A percentile compares a stretch with the other conserved stretches of the same genome.
These are phyloP conservation scores for Scutellaria minor DNA, from an alignment of 257 asterid genomes.

Conservation along the genomic window DNA sequence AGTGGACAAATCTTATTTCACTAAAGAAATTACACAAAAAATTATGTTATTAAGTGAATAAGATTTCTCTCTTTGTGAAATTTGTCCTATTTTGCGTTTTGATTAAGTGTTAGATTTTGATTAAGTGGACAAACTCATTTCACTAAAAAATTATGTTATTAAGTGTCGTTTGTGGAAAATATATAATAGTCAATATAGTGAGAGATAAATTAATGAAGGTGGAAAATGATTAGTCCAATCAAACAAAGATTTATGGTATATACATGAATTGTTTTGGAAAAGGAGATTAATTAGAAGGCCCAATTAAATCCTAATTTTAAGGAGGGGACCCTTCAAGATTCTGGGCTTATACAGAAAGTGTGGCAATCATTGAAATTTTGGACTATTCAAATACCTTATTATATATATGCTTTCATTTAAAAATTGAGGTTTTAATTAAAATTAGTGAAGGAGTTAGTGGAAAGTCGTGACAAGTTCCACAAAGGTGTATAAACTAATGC, in stretches of 20 bases:
- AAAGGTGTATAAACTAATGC: conserved; percentile 39
- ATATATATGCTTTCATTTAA: conserved; percentile 16
- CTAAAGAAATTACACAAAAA: no score
- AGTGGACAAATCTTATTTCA: no score
- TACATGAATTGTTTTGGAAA: conserved; percentile 8
- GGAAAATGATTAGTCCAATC: conserved; percentile 38
- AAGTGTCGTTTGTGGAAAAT: conserved; percentile 34
- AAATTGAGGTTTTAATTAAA: conserved; percentile 5
- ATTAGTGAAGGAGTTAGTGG: conserved; percentile 46
- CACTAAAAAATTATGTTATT: conserved; percentile 19
- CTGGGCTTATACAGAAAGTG: conserved; percentile 37
- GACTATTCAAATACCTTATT: conserved; percentile 33
- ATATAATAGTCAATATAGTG: background rate
- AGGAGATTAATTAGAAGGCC: conserved; percentile 11
- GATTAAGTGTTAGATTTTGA: conserved; percentile 5
- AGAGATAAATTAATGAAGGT: conserved; percentile 26
- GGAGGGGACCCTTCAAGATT: conserved; percentile 43
- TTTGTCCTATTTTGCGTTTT: conserved; percentile 28
- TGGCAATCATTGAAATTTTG: conserved; percentile 44
- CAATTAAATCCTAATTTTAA: conserved; percentile 25
- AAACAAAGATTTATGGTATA: conserved; percentile 14
- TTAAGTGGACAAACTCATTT: conserved; percentile 14
- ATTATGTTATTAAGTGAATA: background rate
- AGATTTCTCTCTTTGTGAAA: conserved; percentile 19
- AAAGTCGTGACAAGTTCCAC: conserved; percentile 46